These are phyloP conservation scores for Thelephora aurantiotincta DNA, from an alignment of 768 basidiomycete genomes.

Conservation along the genomic window DNA sequence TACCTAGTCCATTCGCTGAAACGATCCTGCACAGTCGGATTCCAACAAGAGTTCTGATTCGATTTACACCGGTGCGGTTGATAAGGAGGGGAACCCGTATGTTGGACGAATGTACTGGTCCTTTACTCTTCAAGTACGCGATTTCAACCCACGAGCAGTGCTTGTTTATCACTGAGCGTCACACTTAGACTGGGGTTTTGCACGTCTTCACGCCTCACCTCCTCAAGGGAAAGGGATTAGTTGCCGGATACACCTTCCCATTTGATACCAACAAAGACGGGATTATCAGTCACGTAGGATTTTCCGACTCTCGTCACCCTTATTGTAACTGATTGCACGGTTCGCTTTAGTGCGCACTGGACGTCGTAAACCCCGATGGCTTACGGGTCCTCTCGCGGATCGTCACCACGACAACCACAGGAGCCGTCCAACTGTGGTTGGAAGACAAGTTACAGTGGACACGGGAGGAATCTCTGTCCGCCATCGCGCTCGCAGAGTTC, in stretches of 20 bases:
- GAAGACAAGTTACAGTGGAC: constrained; percentile 51
- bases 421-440: constrained; percentile 65
- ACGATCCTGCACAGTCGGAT: constrained; percentile 19
- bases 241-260: constrained; percentile 40
- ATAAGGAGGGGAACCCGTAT: constrained; percentile 34
- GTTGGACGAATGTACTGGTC: constrained; percentile 62
- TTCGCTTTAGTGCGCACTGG: constrained; percentile 32
- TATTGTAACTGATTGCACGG: background rate
- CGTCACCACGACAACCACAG: constrained; percentile 57
- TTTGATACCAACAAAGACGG: constrained; percentile 60
- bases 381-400: constrained; percentile 26
- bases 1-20: background rate
- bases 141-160: background rate
- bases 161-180: constrained; percentile 30
- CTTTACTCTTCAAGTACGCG: constrained; percentile 33
- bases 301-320: constrained; percentile 1
- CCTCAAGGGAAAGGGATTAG: constrained; percentile 28
- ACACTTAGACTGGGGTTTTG: constrained; percentile 9
- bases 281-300: constrained; percentile 47
- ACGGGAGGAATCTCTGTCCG: constrained; percentile 67
- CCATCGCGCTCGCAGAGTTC: constrained; percentile 49
- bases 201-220: constrained; percentile 40
- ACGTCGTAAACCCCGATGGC: constrained; percentile 27
- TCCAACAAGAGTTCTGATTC: constrained; percentile 30
- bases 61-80: constrained; percentile 42